These are phyloP conservation scores for Fraxinus albicans DNA, from an alignment of 305 asterid genomes.

Conservation along the genomic window DNA sequence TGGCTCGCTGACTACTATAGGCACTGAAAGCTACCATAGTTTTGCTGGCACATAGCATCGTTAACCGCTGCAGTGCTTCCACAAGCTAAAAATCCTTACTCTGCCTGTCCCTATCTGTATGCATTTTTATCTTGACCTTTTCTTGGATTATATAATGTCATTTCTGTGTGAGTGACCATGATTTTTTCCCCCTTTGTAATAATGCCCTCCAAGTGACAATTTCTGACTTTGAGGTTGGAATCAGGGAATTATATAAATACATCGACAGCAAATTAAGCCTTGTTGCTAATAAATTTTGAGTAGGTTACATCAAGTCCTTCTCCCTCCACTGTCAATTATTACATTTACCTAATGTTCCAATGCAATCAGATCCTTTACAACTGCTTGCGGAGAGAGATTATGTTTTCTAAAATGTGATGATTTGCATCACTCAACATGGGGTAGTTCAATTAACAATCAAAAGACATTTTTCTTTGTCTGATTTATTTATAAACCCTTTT, in stretches of 20 bases:
- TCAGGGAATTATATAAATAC: not conserved
- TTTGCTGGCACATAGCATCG: not conserved
- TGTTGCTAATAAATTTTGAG: not conserved
- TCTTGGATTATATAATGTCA: not conserved
- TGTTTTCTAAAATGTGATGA: not conserved
- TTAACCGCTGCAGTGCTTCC: not conserved
- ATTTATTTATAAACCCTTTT: not conserved
- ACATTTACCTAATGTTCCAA: not conserved
- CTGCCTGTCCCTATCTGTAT: not conserved
- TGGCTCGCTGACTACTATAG: not conserved
- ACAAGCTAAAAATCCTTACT: not conserved
- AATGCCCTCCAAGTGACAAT: not conserved
- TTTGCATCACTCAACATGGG: not conserved
- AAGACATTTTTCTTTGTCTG: not conserved
- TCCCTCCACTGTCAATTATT: not conserved
- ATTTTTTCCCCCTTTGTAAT: not conserved
- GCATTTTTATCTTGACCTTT: not conserved
- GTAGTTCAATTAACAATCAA: not conserved
- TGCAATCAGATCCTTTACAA: not conserved
- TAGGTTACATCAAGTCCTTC: not conserved
- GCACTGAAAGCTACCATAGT: not conserved
- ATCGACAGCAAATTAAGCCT: not conserved
- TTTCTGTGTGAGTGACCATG: not conserved
- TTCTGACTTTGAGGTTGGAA: not conserved
- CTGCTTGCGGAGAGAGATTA: not conserved